Evolutionary conservation across 1,139 yeast genomes (phyloP).

Genomic region (Zygosaccharomyces pseudobailii): DNA sequence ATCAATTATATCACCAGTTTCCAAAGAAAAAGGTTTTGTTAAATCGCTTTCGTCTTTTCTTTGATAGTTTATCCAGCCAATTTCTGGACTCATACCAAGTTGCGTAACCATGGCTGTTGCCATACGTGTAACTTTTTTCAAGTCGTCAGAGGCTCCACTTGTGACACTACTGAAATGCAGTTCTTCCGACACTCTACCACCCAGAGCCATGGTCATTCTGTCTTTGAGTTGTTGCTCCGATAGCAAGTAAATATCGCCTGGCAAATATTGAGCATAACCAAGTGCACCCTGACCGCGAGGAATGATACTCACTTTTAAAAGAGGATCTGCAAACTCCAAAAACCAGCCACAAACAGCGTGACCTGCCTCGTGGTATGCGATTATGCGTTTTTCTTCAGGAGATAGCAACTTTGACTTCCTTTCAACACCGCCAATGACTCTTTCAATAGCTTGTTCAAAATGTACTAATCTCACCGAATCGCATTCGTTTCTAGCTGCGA

Average conservation of each 20-base stretch:
- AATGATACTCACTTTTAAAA: slow-evolving; percentile 72
- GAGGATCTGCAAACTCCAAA: slow-evolving; percentile 67
- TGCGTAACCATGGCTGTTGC: slow-evolving; percentile 74
- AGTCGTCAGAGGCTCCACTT: slow-evolving; percentile 78
- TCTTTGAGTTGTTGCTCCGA: slow-evolving; percentile 63
- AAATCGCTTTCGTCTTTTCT: slow-evolving; percentile 51
- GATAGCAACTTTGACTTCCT: slow-evolving; percentile 64
- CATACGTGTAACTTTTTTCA: slow-evolving; percentile 71
- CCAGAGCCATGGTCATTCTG: slow-evolving; percentile 76
- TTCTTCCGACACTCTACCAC: slow-evolving; percentile 78
- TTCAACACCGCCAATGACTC: slow-evolving; percentile 78
- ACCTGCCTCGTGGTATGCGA: slow-evolving; percentile 81
- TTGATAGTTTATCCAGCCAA: slow-evolving; percentile 56
- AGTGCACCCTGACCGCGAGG: slow-evolving; percentile 83
- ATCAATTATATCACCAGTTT: slow-evolving; percentile 63
- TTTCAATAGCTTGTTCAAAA: slow-evolving; percentile 76
- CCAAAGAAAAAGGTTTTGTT: slow-evolving; percentile 66
- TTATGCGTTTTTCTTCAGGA: slow-evolving; percentile 67
- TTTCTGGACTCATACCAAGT: slow-evolving; percentile 67
- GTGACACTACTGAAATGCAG: slow-evolving; percentile 72
- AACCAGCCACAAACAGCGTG: slow-evolving; percentile 81
- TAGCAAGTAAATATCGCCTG: slow-evolving; percentile 67
- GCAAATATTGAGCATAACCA: slow-evolving; percentile 79
- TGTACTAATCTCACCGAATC: slow-evolving; percentile 52
- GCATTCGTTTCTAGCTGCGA: slow-evolving; percentile 69